Base-by-base conservation (phyloP, 202 grass and related monocot genomes). In the Hordeum pubiflorum region DNA sequence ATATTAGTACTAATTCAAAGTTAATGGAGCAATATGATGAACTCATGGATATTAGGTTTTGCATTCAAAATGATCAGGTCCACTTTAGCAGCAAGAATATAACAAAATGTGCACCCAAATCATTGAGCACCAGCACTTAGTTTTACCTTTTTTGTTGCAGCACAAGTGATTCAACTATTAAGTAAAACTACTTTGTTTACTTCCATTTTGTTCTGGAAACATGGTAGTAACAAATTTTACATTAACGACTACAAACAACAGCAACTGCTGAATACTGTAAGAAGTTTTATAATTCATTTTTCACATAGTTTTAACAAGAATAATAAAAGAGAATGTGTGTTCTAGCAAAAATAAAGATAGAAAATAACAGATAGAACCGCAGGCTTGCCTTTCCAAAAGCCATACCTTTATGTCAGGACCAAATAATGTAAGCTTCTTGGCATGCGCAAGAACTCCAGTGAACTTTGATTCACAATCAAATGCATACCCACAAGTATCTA, bases 351-450 rank as follows among this genome's bases (percentile, higher is more conserved):
- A 20, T 21, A 24, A 20, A 75, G 46, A 38, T 58, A 32, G 22
- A 26, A 77, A 77, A 24, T 26, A 61, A 61, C 21, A n/a, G 12
- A 43, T 13, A 77, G 10, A 39, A 76, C 34, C 14, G 7, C 34
- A 76, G 11, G 17, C 39, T 78, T 78, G 39, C 63, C 24, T 63
- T 32, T 1, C 22, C 22, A 80, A 43, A 14, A 24, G 44, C 46
- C 76, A 66, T 74, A 85, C 83, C 83, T 85, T 80, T 32, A 80
- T 23, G 15, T 74, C 76, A 3, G 58, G 23, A 74, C 76, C 76
- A 44, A 54, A 74, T 80, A 80, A 34, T 14, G 46, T 23, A 44
- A 68, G 64, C 38, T 68, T 40, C n/a, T 68, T 68, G 64, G 64
- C 64, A 40, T 68, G 10, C 34, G 5, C 34, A 68, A 68, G 34